Evolutionary conservation across 2,329 filamentous ascomycete species (phyloP), one percentile per base, ranked within the genome.

Genomic region (Aureobasidium sp.): DNA sequence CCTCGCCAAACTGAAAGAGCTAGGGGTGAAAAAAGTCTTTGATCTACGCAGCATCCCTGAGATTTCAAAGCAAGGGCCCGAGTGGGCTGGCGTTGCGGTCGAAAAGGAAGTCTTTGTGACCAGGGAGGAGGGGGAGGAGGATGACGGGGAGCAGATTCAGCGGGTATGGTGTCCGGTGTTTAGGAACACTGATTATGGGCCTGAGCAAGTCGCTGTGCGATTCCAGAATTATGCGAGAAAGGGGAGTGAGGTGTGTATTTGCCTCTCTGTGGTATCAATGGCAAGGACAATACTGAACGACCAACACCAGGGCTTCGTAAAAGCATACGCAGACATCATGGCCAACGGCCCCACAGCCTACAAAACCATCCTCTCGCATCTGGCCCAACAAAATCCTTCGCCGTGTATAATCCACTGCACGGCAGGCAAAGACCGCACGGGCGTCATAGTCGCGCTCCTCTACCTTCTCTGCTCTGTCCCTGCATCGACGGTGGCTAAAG

Each of bases 371-470:
- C 77, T 90, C 42, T 70, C 74, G 17, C 82, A 89, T 67, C 75
- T 90, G 72, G 82, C 68, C 65, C 62, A 73, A 55, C 69, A 73
- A 27, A 67, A 74, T 11, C 65, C 69, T 11, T 67, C 74, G 58
- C 70, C 76, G 47, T 73, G 87, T 11, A 76, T 90, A 7, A 76
- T 91, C 8, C 88, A 92, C 70, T 91, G 89, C 72, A 89, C 87
- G 0, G 87, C 87, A 0, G 89, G 89, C 14, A 92, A 92, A 73
- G 89, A 92, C 71, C 80, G 89, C 47, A 91, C 89, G 0, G 89
- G 89, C 2, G 80, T 91, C 5, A 75, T 90, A 48, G 82, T 84
- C 53, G 88, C 87, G 3, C 68, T 92, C 44, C 71, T 91, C 9
- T 77, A 90, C 42, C 75, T 81, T 29, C 77, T 90, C 31, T 84